phyloP scores from a whole-genome alignment of 352 stramenopile genomes.

The Elongisporangium undulatum region DNA sequence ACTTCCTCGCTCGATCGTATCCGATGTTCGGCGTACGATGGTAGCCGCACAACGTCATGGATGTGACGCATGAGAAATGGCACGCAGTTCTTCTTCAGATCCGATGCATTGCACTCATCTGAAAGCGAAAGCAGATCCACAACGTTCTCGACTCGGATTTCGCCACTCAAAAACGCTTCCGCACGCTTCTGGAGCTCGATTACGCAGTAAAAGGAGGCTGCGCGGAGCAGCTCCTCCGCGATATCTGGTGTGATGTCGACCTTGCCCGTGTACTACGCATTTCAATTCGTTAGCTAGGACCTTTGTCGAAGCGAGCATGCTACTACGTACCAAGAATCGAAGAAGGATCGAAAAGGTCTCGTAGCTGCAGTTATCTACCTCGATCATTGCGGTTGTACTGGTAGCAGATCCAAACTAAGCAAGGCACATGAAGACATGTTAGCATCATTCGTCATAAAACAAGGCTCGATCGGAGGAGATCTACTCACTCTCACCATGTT shows the following conservation, averaged over 20 bases:
- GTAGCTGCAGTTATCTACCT: constrained; percentile 88
- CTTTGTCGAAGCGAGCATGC: background rate
- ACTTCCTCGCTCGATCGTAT: constrained; percentile 82
- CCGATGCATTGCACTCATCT: constrained; percentile 69
- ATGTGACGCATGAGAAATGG: constrained; percentile 86
- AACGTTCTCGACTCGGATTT: constrained; percentile 80
- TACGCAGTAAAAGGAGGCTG: constrained; percentile 79
- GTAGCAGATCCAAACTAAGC: constrained; percentile 73
- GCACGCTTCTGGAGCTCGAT: constrained; percentile 83
- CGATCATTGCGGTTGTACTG: constrained; percentile 81
- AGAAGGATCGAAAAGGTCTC: constrained; percentile 84
- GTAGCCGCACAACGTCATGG: constrained; percentile 74
- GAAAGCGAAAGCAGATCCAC: constrained; percentile 72
- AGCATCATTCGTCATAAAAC: constrained; percentile 6
- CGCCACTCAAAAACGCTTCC: constrained; percentile 71
- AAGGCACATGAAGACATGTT: constrained; percentile 7
- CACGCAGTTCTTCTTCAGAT: constrained; percentile 85
- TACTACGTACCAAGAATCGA: constrained; percentile 68
- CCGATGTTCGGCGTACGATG: constrained; percentile 70
- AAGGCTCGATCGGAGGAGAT: background rate
- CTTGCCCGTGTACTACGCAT: constrained; percentile 79
- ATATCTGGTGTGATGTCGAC: constrained; percentile 79
- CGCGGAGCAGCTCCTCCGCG: constrained; percentile 74
- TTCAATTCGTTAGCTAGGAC: constrained; percentile 3
- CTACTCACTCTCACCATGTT: constrained; percentile 87